Evolutionary conservation across 148 eudicot genomes (phyloP).

Genomic region (Dianthus caryophyllus): DNA sequence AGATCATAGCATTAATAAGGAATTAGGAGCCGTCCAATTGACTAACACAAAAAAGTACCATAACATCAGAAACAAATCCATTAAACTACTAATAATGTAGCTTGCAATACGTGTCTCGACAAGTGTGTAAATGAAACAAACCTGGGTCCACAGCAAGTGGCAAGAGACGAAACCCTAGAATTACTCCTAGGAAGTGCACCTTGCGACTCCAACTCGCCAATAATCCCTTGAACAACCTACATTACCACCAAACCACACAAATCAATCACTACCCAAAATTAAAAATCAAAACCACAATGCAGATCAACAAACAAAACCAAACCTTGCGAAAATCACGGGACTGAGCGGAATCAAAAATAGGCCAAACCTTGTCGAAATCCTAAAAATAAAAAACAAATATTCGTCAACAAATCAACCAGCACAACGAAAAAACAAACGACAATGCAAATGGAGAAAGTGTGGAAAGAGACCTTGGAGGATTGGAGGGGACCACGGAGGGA

Average conservation of each 20-base stretch:
- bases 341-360: conserved; percentile 96
- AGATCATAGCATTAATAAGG: too few relatives aligned
- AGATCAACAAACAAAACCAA: background rate
- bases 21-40: too few relatives aligned
- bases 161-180: conserved; percentile 97
- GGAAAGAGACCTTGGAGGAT: conserved; percentile 59
- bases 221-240: conserved; percentile 95
- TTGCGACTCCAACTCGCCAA: conserved; percentile 95
- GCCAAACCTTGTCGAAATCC: conserved; percentile 99
- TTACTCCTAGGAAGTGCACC: conserved; percentile 96
- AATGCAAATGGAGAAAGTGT: background rate
- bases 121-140: conserved; percentile 33
- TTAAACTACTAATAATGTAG: too few relatives aligned
- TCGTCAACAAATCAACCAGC: background rate
- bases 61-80: background rate
- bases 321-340: conserved; percentile 98
- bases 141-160: conserved; percentile 99
- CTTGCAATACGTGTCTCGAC: background rate
- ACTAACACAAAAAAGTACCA: too few relatives aligned
- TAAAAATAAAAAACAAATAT: conserved; percentile 28
- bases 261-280: background rate
- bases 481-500: conserved; percentile 84
- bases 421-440: background rate
- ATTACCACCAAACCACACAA: background rate
- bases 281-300: background rate